Conservation (phyloP, 2,329 filamentous ascomycete species). For the Epichloe festucae region DNA sequence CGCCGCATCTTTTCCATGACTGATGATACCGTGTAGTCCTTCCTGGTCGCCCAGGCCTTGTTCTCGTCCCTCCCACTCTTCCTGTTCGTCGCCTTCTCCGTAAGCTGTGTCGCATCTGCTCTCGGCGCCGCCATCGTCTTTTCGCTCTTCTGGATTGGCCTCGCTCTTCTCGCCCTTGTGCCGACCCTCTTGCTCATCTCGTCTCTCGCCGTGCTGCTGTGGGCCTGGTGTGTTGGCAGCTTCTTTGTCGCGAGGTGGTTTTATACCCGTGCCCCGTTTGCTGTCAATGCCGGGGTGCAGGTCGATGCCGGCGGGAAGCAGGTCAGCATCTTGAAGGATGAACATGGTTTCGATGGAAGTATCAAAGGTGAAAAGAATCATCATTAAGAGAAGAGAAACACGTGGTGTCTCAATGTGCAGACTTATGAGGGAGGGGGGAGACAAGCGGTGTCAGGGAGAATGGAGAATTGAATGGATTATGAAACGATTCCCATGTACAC, state of each 20-base stretch:
- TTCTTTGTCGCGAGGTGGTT: slow-evolving; percentile 38
- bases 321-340: slow-evolving; percentile 10
- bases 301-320: slow-evolving; percentile 11
- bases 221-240: slow-evolving; percentile 51
- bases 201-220: slow-evolving; percentile 48
- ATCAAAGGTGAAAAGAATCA: not conserved
- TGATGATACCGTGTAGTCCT: slow-evolving; percentile 35
- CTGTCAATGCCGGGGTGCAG: slow-evolving; percentile 9
- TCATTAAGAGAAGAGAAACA: not conserved
- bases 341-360: slow-evolving; percentile 12
- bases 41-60: slow-evolving; percentile 50
- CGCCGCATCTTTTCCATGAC: not conserved
- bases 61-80: slow-evolving; percentile 55
- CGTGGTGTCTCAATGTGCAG: too few species aligned
- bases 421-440: too few species aligned
- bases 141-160: slow-evolving; percentile 52
- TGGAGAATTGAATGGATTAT: not conserved
- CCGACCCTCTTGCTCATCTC: slow-evolving; percentile 56
- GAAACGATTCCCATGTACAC: too few species aligned
- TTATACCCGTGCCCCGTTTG: slow-evolving; percentile 24
- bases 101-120: slow-evolving; percentile 49
- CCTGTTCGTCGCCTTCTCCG: slow-evolving; percentile 54
- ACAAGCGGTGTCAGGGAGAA: not conserved
- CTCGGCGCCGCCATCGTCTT: slow-evolving; percentile 50
- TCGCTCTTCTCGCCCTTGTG: slow-evolving; percentile 54